Evolutionary conservation across 306 rosid genomes (phyloP).

Genomic region (Pachyrhizus erosus): DNA sequence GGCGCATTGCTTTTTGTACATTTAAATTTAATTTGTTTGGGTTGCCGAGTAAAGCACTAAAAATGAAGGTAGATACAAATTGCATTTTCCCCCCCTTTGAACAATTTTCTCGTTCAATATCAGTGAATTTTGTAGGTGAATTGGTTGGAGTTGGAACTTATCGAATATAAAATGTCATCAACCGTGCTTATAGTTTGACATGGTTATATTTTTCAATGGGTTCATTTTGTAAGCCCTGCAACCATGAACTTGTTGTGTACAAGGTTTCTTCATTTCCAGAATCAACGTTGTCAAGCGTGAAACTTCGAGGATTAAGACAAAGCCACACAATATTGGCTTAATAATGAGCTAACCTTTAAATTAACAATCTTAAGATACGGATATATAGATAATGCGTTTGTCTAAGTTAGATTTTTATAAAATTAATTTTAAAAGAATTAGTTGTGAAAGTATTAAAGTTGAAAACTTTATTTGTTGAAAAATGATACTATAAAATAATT

Average conservation of each 20-base stretch:
- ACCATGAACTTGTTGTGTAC: not conserved
- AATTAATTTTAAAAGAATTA: not conserved
- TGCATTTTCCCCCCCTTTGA: not conserved
- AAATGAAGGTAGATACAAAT: conserved; percentile 33
- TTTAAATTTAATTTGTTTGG: conserved; percentile 53
- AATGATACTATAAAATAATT: not conserved
- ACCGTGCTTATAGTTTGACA: not conserved
- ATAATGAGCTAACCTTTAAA: not conserved
- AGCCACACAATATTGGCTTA: not conserved
- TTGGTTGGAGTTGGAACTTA: not conserved
- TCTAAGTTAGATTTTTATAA: not conserved
- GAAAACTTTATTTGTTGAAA: not conserved
- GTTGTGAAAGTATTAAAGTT: not conserved
- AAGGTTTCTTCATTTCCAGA: conserved; percentile 5
- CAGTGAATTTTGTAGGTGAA: not conserved
- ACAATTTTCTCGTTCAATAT: conserved; percentile 11
- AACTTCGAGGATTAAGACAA: not conserved
- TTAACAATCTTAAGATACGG: not conserved
- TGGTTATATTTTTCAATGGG: not conserved
- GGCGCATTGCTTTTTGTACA: conserved; percentile 59
- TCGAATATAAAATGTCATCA: conserved; percentile 1
- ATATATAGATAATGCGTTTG: not conserved
- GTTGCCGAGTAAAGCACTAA: conserved; percentile 48
- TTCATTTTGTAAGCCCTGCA: not conserved
- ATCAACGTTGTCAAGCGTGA: not conserved